These are phyloP conservation scores for Aspergillus luchuensis DNA, from an alignment of 2,329 filamentous ascomycete genomes.

Conservation along the genomic window DNA sequence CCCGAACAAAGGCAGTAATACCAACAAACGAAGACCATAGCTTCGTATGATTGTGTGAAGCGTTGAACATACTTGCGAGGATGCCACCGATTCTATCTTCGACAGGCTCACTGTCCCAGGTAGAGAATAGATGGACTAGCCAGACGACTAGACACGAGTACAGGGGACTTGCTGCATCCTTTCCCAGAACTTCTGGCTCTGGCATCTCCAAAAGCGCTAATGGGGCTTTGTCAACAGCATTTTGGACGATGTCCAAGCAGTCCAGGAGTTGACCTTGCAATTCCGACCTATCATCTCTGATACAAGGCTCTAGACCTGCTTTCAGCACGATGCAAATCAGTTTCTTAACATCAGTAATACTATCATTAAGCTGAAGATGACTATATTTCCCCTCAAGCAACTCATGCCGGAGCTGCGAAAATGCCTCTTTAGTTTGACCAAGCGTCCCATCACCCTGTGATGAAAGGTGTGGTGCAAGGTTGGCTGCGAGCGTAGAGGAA, in stretches of 20 bases:
- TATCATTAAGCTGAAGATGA: slow-evolving; percentile 59
- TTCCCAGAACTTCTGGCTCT: slow-evolving; percentile 60
- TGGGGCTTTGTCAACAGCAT: slow-evolving; percentile 74
- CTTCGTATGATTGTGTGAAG: slow-evolving; percentile 37
- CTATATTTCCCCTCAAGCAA: slow-evolving; percentile 53
- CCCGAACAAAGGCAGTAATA: slow-evolving; percentile 36
- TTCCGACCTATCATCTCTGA: slow-evolving; percentile 64
- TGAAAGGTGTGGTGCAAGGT: slow-evolving; percentile 79
- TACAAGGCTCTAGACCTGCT: slow-evolving; percentile 66
- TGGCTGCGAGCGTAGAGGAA: slow-evolving; percentile 83
- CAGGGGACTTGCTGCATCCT: slow-evolving; percentile 50
- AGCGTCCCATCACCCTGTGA: slow-evolving; percentile 63
- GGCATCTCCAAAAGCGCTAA: slow-evolving; percentile 65
- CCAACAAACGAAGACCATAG: slow-evolving; percentile 32
- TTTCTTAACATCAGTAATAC: slow-evolving; percentile 76
- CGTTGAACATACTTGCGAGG: slow-evolving; percentile 36
- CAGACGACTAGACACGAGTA: slow-evolving; percentile 58
- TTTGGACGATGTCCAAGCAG: slow-evolving; percentile 74
- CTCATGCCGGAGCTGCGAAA: slow-evolving; percentile 72
- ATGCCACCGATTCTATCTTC: slow-evolving; percentile 41
- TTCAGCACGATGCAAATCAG: slow-evolving; percentile 81
- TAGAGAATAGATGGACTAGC: slow-evolving; percentile 51
- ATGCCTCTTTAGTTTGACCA: slow-evolving; percentile 69
- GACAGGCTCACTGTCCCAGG: slow-evolving; percentile 44
- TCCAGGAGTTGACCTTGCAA: slow-evolving; percentile 53